These are phyloP conservation scores for Cryptosporidium meleagridis DNA, from an alignment of 169 alveolate species.

Conservation along the genomic window DNA sequence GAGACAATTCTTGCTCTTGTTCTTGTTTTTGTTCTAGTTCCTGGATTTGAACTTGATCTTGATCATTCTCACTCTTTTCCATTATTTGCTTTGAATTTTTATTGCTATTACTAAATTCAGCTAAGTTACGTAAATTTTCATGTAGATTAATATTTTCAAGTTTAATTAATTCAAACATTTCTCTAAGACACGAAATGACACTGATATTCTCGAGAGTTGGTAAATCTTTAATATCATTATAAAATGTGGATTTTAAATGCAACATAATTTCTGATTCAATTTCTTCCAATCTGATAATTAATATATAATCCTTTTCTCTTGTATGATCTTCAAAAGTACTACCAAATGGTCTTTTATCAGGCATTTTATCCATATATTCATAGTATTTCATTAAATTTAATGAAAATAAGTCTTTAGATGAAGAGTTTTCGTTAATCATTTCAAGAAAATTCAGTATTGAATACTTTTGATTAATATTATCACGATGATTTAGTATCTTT, in stretches of 20 bases:
- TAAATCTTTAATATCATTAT: background rate
- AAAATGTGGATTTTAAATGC: conserved; percentile 17
- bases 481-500: background rate
- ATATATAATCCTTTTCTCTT: conserved; percentile 22
- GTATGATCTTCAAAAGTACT: background rate
- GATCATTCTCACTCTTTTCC: background rate
- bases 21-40: background rate
- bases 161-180: conserved; percentile 49
- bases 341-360: background rate
- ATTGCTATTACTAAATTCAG: conserved; percentile 18
- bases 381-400: background rate
- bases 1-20: background rate
- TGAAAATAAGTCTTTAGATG: background rate
- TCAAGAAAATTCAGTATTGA: conserved; percentile 32
- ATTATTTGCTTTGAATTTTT: background rate
- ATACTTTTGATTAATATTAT: background rate
- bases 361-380: conserved; percentile 12
- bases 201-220: background rate
- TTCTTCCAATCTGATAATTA: background rate
- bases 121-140: conserved; percentile 8
- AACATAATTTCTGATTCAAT: conserved; percentile 20
- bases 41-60: background rate
- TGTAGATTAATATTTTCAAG: conserved; percentile 31
- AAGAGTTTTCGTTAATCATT: background rate
- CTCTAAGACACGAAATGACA: conserved; percentile 14